Conservation (phyloP, 2,329 filamentous ascomycete species). For the Cercospora sojina region DNA sequence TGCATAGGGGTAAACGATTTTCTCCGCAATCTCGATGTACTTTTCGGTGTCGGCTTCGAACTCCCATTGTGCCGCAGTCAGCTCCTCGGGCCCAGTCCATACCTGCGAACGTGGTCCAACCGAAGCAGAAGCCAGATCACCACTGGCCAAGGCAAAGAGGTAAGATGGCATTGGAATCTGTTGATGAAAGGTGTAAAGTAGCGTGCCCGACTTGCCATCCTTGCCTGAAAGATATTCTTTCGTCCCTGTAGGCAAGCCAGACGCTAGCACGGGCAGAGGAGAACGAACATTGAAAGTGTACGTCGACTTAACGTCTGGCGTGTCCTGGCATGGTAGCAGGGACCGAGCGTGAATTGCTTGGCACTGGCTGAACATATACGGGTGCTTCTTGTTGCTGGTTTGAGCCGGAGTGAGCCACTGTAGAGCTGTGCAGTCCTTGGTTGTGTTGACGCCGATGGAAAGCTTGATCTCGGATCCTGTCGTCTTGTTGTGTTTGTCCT, state of each 20-base stretch:
- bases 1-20: constrained; percentile 77
- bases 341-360: constrained; percentile 94
- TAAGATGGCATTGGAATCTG: constrained; percentile 91
- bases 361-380: constrained; percentile 97
- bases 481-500: constrained; percentile 41
- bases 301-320: constrained; percentile 94
- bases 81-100: constrained; percentile 82
- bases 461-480: constrained; percentile 35
- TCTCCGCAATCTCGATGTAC: constrained; percentile 83
- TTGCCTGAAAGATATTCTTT: constrained; percentile 53
- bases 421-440: constrained; percentile 82
- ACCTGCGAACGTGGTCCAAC: constrained; percentile 85
- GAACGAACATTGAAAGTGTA: constrained; percentile 87
- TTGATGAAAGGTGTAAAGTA: constrained; percentile 83
- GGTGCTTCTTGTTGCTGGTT: constrained; percentile 92
- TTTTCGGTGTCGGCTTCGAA: constrained; percentile 87
- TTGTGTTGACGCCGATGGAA: constrained; percentile 64
- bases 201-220: constrained; percentile 54
- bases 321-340: constrained; percentile 95
- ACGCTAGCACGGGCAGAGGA: constrained; percentile 84
- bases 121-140: constrained; percentile 79
- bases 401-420: constrained; percentile 94
- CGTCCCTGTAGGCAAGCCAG: constrained; percentile 65
- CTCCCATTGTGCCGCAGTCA: constrained; percentile 84
- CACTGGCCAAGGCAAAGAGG: constrained; percentile 83